Conservation (phyloP, 2,329 filamentous ascomycete species). For the Aurifilum marmelostoma region DNA sequence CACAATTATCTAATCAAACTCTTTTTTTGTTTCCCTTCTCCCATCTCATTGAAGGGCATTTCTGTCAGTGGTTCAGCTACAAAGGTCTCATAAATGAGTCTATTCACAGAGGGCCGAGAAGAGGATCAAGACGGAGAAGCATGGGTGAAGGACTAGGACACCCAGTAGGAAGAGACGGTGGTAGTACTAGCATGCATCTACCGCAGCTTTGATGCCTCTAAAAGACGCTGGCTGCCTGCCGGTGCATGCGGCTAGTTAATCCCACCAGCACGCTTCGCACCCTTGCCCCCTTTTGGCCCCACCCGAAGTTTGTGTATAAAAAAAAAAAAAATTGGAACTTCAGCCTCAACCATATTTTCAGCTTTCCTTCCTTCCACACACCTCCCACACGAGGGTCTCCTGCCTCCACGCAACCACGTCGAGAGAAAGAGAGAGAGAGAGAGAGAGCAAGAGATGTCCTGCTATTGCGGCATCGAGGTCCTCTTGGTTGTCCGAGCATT, state of each 20-base stretch:
- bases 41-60: neutral
- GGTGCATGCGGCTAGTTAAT: conserved; percentile 10
- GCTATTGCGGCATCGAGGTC: neutral
- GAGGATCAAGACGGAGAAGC: neutral
- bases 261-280: neutral
- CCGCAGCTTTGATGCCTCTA: neutral
- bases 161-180: neutral
- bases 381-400: neutral
- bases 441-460: neutral
- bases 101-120: neutral
- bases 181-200: neutral
- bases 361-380: neutral
- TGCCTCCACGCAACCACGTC: neutral
- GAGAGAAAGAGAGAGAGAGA: too few relatives aligned
- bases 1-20: neutral
- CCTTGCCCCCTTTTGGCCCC: neutral
- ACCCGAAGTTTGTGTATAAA: conserved; percentile 4
- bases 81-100: neutral
- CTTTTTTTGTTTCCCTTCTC: neutral
- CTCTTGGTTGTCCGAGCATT: neutral
- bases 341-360: neutral
- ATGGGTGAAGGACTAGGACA: neutral
- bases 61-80: neutral
- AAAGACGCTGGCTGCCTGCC: neutral
- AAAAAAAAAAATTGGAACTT: neutral